These are phyloP conservation scores for Rhizomucor miehei DNA, from an alignment of 371 early-diverging fungal genomes.

Conservation along the genomic window DNA sequence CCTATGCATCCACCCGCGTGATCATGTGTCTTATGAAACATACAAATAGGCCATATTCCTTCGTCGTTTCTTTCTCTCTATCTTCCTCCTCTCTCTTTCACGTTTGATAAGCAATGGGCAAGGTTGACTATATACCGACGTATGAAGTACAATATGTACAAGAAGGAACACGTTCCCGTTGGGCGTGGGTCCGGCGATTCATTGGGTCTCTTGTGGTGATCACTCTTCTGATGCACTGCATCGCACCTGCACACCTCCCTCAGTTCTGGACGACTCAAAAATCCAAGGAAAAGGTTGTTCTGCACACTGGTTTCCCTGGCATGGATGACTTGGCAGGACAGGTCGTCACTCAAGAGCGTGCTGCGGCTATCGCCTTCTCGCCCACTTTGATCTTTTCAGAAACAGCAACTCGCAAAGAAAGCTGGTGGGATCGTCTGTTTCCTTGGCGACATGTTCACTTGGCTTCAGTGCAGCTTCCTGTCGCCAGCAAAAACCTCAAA, in stretches of 20 bases:
- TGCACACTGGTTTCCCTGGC: conserved; percentile 39
- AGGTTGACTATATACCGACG: too few species aligned
- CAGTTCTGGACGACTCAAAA: conserved; percentile 8
- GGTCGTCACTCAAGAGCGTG: conserved; percentile 10
- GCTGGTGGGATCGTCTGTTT: conserved; percentile 43
- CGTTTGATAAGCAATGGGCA: too few species aligned
- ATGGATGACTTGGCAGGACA: conserved; percentile 22
- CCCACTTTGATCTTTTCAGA: conserved; percentile 9
- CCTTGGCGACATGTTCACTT: conserved; percentile 37
- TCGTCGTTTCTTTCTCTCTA: too few species aligned
- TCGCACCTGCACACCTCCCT: conserved; percentile 9
- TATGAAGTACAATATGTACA: too few species aligned
- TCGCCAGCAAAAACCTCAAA: conserved; percentile 8
- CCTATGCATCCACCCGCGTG: too few species aligned
- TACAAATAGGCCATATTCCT: too few species aligned
- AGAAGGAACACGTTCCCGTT: conserved; percentile 11
- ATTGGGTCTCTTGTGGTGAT: conserved; percentile 18
- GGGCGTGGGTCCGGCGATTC: conserved; percentile 30
- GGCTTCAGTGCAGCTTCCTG: conserved; percentile 25
- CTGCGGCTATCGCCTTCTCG: conserved; percentile 35
- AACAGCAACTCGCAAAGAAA: conserved; percentile 13
- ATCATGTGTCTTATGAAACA: too few species aligned
- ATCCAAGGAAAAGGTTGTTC: conserved; percentile 15
- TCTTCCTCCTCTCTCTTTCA: too few species aligned
- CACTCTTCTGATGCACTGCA: conserved; percentile 11